A percentile compares a stretch with the other conserved stretches of the same genome.
phyloP scores from a whole-genome alignment of 345 rosid species.

The Lumnitzera racemosa region DNA sequence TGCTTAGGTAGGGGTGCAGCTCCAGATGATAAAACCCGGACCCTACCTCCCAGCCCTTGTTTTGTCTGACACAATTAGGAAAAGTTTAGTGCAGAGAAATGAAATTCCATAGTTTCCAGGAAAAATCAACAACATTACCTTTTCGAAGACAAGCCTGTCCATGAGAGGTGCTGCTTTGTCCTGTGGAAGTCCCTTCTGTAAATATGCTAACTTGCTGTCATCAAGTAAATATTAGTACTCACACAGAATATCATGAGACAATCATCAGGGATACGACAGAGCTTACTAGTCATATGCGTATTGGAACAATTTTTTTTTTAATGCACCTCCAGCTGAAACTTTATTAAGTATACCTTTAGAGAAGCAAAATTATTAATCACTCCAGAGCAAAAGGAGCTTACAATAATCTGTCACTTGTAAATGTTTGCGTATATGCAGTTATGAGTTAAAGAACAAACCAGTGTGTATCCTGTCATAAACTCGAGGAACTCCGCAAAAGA shows the following conservation, averaged over 20 bases:
- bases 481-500: slow-evolving; percentile 81
- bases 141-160: slow-evolving; percentile 71
- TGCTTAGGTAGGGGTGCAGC: slow-evolving; percentile 92
- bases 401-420: neutral
- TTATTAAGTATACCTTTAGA: slow-evolving; percentile 54
- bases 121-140: slow-evolving; percentile 31
- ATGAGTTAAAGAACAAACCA: slow-evolving; percentile 23
- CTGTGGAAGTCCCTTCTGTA: slow-evolving; percentile 66
- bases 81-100: neutral
- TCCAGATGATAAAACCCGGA: slow-evolving; percentile 70
- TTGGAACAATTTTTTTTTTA: slow-evolving; percentile 62
- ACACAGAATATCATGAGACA: slow-evolving; percentile 3
- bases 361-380: neutral
- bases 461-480: slow-evolving; percentile 76
- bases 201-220: slow-evolving; percentile 67
- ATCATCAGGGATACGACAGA: slow-evolving; percentile 2
- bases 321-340: slow-evolving; percentile 53
- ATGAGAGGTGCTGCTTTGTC: slow-evolving; percentile 79
- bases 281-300: slow-evolving; percentile 78
- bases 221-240: slow-evolving; percentile 9
- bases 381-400: neutral
- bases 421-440: neutral
- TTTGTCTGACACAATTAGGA: slow-evolving; percentile 38
- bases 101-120: neutral
- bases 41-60: slow-evolving; percentile 76